Percentiles rank a stretch among this genome's conserved stretches.
phyloP scores from a whole-genome alignment of 2,329 filamentous ascomycete genomes.

The Podosphaera aphanis region DNA sequence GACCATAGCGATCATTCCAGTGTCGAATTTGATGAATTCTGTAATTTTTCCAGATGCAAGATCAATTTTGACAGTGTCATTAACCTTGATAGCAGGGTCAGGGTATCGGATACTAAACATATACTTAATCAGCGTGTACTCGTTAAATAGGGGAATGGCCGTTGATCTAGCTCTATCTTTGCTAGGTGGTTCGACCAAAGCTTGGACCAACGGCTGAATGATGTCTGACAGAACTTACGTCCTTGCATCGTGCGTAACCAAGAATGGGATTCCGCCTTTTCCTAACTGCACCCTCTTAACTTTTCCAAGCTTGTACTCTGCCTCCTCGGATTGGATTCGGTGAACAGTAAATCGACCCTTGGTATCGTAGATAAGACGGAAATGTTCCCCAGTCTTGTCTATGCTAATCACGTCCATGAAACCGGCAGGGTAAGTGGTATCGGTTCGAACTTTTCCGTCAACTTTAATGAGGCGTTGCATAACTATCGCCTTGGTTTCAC shows the following conservation, averaged over 20 bases:
- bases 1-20: constrained; percentile 91
- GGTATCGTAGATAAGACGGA: constrained; percentile 99
- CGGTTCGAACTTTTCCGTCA: constrained; percentile 97
- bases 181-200: constrained; percentile 45
- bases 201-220: constrained; percentile 99
- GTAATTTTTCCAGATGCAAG: constrained; percentile 89
- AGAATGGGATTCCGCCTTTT: constrained; percentile 99
- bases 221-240: constrained; percentile 97
- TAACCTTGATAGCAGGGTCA: constrained; percentile 95
- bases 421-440: constrained; percentile 87
- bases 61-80: constrained; percentile 99
- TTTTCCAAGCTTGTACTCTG: constrained; percentile 99
- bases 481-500: constrained; percentile 91
- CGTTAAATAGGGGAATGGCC: constrained; percentile 12
- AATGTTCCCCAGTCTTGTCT: constrained; percentile 99
- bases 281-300: constrained; percentile 99
- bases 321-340: constrained; percentile 96
- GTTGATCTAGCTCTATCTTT: constrained; percentile 15
- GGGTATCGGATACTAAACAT: constrained; percentile 82
- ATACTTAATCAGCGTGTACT: constrained; percentile 15
- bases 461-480: constrained; percentile 99
- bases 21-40: constrained; percentile 98
- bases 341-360: constrained; percentile 99
- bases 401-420: constrained; percentile 99
- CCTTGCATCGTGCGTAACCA: constrained; percentile 99